Percentiles rank a stretch among this genome's conserved stretches.
phyloP scores from a whole-genome alignment of 805 yeast species.

The Candida sphagnicola region DNA sequence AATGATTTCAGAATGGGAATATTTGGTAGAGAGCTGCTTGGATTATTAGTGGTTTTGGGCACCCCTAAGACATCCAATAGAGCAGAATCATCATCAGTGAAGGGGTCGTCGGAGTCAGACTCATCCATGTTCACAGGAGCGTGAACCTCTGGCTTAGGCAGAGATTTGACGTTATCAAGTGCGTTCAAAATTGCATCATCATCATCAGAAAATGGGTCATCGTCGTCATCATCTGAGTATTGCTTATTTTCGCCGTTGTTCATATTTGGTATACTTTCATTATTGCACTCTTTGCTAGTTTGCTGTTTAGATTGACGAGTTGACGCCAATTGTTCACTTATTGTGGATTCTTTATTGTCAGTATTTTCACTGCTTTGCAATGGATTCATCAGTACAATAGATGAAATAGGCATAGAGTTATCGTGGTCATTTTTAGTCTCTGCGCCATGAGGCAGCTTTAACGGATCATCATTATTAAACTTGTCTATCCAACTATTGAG shows the following conservation, averaged over 20 bases:
- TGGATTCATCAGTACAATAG: no score
- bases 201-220: slow-evolving; percentile 28
- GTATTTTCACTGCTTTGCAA: neutral
- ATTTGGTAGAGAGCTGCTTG: neutral
- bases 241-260: neutral
- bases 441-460: no score
- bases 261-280: neutral
- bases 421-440: no score
- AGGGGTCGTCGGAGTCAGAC: slow-evolving; percentile 14
- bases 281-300: no score
- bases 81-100: slow-evolving; percentile 17
- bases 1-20: slow-evolving; percentile 7
- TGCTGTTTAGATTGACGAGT: neutral
- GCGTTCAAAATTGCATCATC: slow-evolving; percentile 17
- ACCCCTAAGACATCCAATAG: slow-evolving; percentile 9
- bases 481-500: slow-evolving; percentile 28
- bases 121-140: neutral
- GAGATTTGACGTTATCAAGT: neutral
- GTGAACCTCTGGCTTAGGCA: neutral
- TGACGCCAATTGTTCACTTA: no score
- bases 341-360: neutral
- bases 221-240: slow-evolving; percentile 8
- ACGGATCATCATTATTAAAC: slow-evolving; percentile 13
- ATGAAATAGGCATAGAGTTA: no score
- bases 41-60: neutral